Base-by-base conservation (phyloP, 2,329 filamentous ascomycete species). In the Eurotiales sp. region DNA sequence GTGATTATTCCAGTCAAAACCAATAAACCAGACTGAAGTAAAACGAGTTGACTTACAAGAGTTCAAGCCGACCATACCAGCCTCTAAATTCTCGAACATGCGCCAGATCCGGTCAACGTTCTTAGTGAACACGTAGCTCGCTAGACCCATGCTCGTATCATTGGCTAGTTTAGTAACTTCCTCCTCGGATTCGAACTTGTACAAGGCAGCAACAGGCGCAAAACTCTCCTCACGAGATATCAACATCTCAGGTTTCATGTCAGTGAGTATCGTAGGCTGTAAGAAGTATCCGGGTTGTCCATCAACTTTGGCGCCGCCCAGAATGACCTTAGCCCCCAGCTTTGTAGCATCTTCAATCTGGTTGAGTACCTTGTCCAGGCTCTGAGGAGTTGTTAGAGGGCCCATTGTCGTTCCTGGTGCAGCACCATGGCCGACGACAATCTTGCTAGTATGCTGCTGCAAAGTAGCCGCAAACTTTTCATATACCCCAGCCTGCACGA, bases 1-100 rank as follows among this genome's bases (percentile, higher is more conserved):
- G 41, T 17, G 27, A 36, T 41, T 23, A 47, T 50, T 21, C 55
- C 25, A 21, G 37, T 17, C 7, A n/a, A n/a, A n/a, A n/a, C 1
- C 12, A 3, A 27, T 39, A 5, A 1, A 53, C 23, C 15, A 34
- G n/a, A 23, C 41, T 32, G 62, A 36, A 14, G 39, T 3, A 7
- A 36, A 67, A 58, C n/a, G 61, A 21, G 8, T 2, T 8, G 11
- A 22, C 50, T 47, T n/a, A 73, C 80, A 78, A 51, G 78, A 82
- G 58, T 84, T 84, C 69, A 84, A 71, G 12, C 83, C 84, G 60
- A 87, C 83, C 84, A 86, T 87, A 3, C 83, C 84, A 4, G 84
- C 83, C 63, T 87, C 83, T 29, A 87, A 64, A 56, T 81, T 84
- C 72, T 87, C 84, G 51, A 86, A 70, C 62, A 87, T 68, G 53